These are phyloP conservation scores for Osmanthus fragrans DNA, from an alignment of 257 asterid species.

Conservation along the genomic window DNA sequence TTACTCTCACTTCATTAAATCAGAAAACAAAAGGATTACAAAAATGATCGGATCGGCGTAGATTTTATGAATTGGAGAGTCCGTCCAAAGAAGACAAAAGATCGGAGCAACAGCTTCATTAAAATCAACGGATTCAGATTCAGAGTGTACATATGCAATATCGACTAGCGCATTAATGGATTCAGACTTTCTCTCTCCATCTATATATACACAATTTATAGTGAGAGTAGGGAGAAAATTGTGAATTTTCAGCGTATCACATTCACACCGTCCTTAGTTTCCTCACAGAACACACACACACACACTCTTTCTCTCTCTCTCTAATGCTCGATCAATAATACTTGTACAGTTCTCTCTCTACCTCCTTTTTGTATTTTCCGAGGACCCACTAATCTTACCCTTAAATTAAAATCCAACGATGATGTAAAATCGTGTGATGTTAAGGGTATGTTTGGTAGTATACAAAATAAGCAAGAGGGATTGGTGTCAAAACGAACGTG, in stretches of 20 bases:
- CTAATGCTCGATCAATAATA: not conserved
- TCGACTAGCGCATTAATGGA: not conserved
- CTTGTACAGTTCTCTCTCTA: not conserved
- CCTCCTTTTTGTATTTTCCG: not conserved
- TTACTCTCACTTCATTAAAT: not conserved
- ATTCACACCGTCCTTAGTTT: not conserved
- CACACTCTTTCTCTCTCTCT: not conserved
- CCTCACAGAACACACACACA: not conserved
- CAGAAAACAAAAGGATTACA: not conserved
- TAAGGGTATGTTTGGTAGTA: not conserved
- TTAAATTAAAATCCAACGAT: constrained; percentile 2
- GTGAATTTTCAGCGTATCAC: not conserved
- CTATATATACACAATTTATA: not conserved
- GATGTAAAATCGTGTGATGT: not conserved
- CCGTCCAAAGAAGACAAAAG: not conserved
- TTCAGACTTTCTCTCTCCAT: not conserved
- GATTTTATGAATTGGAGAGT: not conserved
- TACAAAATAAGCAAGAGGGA: not conserved
- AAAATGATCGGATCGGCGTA: not conserved
- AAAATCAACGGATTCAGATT: not conserved
- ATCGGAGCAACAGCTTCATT: not conserved
- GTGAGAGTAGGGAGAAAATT: not conserved
- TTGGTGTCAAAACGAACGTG: too few species aligned
- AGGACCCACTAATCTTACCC: not conserved
- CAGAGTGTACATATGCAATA: not conserved